A percentile compares a stretch with the other conserved stretches of the same genome.
Evolutionary conservation across 2,329 filamentous ascomycete genomes (phyloP).

Genomic region (Aureobasidium vineae): DNA sequence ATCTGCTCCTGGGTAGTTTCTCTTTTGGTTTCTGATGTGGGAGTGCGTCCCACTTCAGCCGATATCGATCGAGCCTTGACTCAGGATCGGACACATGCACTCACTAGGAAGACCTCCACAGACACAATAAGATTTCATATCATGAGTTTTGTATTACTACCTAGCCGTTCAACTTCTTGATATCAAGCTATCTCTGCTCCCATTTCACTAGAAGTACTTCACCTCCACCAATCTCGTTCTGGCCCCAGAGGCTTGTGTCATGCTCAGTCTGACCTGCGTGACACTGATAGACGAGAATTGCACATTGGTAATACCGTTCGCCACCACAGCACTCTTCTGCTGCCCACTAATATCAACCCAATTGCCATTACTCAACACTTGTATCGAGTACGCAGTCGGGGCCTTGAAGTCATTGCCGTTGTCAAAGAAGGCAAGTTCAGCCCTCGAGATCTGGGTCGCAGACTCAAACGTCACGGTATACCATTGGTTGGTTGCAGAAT

Average conservation of each 20-base stretch:
- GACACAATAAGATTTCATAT: too few species aligned
- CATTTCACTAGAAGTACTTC: constrained; percentile 36
- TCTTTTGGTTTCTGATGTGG: too few species aligned
- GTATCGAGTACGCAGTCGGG: constrained; percentile 37
- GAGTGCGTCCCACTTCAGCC: too few species aligned
- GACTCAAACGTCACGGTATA: constrained; percentile 42
- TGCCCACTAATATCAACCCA: constrained; percentile 38
- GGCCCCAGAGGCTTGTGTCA: constrained; percentile 37
- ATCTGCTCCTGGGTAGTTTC: too few species aligned
- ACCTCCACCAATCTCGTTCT: constrained; percentile 43
- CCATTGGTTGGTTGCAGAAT: constrained; percentile 39
- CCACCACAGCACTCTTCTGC: constrained; percentile 32
- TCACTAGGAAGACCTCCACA: too few species aligned
- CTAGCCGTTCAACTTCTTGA: too few species aligned
- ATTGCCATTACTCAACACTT: constrained; percentile 32
- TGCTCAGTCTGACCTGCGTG: constrained; percentile 37
- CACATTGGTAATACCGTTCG: constrained; percentile 42
- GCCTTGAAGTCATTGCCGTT: constrained; percentile 36
- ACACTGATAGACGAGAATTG: constrained; percentile 36
- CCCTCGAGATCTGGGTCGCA: constrained; percentile 34
- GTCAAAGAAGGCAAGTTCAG: constrained; percentile 43
- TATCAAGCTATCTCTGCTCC: too few species aligned
- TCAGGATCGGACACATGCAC: too few species aligned
- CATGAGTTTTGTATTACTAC: too few species aligned
- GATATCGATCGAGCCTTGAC: too few species aligned